Base-by-base conservation (phyloP, 1,139 yeast species). In the Kurtzmaniella quercitrusa region DNA sequence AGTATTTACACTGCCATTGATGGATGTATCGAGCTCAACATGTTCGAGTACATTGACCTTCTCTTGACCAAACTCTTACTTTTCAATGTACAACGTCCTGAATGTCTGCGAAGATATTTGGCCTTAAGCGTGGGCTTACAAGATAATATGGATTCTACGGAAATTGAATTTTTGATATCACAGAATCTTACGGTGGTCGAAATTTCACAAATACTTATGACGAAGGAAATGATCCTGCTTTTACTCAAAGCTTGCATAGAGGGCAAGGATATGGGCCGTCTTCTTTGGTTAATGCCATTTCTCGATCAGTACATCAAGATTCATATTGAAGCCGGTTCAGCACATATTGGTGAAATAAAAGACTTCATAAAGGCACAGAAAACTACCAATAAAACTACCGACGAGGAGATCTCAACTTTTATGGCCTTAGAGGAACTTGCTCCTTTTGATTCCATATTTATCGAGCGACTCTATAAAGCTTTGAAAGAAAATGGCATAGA, bases 221-320 rank as follows among this genome's bases (percentile, higher is more conserved):
- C 60, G 22, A 56, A 57, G 32, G 54, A 56, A 11, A 45, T 69
- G 28, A 47, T 67, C 41, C 49, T 52, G 30, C 44, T 66, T 5
- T 45, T 67, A 36, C 45, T 68, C 7, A 49, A 53, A 21, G 63
- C 65, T 2, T 57, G 66, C 38, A 44, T 54, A 8, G 49, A 53
- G 26, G 58, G 68, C 3, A 57, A 59, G 30, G 74, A 69, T 47
- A 45, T 61, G 43, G 74, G 74, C 3, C 49, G 75, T 36, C 47
- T 67, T 21, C 57, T 67, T 61, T 69, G 75, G 75, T 43, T 68
- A 14, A 53, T 65, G 21, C 74, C 72, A 2, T 64, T 65, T 48
- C 53, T 69, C 42, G 74, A 69, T 45, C 48, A 50, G n/a, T 67
- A 51, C 40, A 43, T 68, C 3, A 47, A 34, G n/a, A 15, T 38